Percentiles rank a stretch among this genome's conserved stretches.
These are phyloP conservation scores for Solanum aculeatissimum DNA, from an alignment of 305 asterid genomes.

Conservation along the genomic window DNA sequence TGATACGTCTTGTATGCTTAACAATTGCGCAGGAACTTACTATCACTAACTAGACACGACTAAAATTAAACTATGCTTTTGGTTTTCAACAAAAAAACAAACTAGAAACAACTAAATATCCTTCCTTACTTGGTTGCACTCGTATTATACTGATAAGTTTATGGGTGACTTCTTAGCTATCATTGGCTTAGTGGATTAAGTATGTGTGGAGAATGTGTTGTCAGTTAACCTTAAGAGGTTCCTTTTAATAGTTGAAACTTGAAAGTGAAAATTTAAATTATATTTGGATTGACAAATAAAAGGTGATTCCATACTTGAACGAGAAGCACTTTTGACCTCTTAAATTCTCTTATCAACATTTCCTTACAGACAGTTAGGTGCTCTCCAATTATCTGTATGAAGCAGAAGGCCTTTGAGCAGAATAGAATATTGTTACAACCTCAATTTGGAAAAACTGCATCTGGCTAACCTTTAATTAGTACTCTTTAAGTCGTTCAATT, in stretches of 20 bases:
- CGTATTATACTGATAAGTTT: not conserved
- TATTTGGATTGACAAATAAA: not conserved
- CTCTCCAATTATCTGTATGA: not conserved
- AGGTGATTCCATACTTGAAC: not conserved
- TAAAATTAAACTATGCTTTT: not conserved
- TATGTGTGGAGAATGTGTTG: not conserved
- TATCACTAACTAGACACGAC: not conserved
- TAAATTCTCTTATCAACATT: not conserved
- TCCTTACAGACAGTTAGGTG: not conserved
- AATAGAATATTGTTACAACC: not conserved
- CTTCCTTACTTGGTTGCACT: not conserved
- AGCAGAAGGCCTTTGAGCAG: not conserved
- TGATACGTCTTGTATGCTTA: not conserved
- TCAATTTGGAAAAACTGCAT: not conserved
- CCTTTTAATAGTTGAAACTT: not conserved
- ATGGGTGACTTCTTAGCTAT: not conserved
- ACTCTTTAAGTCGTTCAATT: not conserved
- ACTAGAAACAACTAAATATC: not conserved
- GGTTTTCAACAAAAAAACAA: not conserved
- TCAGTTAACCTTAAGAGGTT: not conserved
- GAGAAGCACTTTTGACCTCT: not conserved
- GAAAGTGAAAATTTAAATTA: not conserved
- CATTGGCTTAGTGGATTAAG: not conserved
- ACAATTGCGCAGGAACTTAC: not conserved
- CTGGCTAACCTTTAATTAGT: not conserved